Conservation (phyloP, 805 yeast genomes). For the Pichia deserticola region DNA sequence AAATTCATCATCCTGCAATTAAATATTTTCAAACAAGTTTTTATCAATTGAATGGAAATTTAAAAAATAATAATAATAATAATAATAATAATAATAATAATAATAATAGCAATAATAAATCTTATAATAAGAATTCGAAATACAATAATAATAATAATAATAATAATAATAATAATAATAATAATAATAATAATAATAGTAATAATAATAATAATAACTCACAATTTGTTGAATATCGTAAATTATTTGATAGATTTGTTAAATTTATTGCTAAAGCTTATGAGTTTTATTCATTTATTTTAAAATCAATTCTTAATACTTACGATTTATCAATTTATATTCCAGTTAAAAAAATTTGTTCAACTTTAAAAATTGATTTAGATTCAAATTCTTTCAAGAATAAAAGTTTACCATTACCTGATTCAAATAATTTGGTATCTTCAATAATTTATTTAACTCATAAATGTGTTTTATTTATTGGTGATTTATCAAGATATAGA, state of each 20-base stretch:
- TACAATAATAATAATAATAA: constrained; percentile 3
- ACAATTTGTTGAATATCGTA: constrained; percentile 46
- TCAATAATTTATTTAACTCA: constrained; percentile 37
- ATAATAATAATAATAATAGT: constrained; percentile 1
- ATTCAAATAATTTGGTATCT: constrained; percentile 8
- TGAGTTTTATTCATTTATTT: constrained; percentile 39
- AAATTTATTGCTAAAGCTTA: constrained; percentile 42
- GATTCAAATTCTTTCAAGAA: not conserved
- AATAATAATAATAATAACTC: not conserved
- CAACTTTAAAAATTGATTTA: constrained; percentile 19
- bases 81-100: constrained; percentile 12
- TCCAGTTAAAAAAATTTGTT: constrained; percentile 25
- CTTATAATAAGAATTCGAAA: constrained; percentile 6
- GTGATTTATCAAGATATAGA: constrained; percentile 53
- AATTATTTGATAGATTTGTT: constrained; percentile 42
- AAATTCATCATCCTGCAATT: constrained; percentile 57
- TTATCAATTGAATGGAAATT: constrained; percentile 8
- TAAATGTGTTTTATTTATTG: constrained; percentile 45
- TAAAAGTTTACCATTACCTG: constrained; percentile 7
- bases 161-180: not conserved
- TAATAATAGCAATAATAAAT: constrained; percentile 19
- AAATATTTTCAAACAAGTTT: constrained; percentile 44
- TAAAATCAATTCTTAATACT: constrained; percentile 33
- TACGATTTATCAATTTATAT: constrained; percentile 32
- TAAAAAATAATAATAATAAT: constrained; percentile 6